These are phyloP conservation scores for Xylaria grammica DNA, from an alignment of 495 filamentous ascomycete species.

Conservation along the genomic window DNA sequence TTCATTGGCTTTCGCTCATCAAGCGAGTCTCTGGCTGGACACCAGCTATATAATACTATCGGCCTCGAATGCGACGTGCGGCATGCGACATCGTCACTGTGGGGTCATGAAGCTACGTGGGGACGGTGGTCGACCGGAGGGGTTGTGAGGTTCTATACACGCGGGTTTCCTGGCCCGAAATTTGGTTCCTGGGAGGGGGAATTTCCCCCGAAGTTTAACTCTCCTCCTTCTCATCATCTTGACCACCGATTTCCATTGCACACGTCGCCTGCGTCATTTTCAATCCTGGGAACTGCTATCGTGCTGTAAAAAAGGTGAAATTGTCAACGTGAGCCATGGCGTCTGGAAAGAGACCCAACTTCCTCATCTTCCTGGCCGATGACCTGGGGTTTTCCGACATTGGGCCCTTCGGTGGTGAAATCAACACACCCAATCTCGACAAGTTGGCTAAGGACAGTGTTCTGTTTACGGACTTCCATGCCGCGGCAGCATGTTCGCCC, in stretches of 20 bases:
- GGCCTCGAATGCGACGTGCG: background rate
- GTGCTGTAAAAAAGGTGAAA: background rate
- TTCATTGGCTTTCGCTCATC: constrained; percentile 4
- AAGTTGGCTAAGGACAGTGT: constrained; percentile 59
- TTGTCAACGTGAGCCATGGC: constrained; percentile 24
- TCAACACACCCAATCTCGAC: constrained; percentile 66
- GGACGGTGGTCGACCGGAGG: background rate
- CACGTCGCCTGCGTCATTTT: no score
- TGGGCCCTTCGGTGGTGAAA: constrained; percentile 66
- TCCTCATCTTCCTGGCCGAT: constrained; percentile 67
- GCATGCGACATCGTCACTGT: constrained; percentile 13
- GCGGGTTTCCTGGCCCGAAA: background rate
- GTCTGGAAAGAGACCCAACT: constrained; percentile 53
- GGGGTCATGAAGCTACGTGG: constrained; percentile 3
- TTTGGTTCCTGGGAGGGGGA: background rate
- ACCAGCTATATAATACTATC: background rate
- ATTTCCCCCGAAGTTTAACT: background rate
- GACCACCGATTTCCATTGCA: background rate
- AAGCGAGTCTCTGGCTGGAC: background rate
- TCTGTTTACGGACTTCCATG: constrained; percentile 67
- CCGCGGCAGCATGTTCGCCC: constrained; percentile 68
- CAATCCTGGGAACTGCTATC: no score
- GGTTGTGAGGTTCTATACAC: constrained; percentile 4
- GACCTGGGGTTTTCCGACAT: constrained; percentile 69
- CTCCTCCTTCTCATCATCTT: background rate